These are phyloP conservation scores for Botryotinia convoluta DNA, from an alignment of 2,329 filamentous ascomycete species.

Conservation along the genomic window DNA sequence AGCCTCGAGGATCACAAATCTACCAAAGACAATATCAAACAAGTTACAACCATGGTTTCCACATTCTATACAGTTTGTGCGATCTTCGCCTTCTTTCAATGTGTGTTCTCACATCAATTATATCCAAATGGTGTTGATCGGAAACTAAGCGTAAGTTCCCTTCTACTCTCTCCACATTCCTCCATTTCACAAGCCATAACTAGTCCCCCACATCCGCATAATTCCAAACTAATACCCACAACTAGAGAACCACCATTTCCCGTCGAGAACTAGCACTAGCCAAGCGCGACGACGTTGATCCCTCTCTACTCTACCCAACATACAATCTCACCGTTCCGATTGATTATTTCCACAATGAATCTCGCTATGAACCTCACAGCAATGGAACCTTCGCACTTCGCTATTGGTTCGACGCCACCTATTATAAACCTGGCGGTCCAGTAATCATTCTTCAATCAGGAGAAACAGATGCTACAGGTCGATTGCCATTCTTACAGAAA, in stretches of 20 bases:
- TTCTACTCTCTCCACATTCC: neutral
- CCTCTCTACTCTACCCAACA: slow-evolving; percentile 34
- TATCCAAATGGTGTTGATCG: neutral
- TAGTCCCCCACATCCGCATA: neutral
- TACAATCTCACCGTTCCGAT: slow-evolving; percentile 46
- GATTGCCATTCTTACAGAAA: slow-evolving; percentile 71
- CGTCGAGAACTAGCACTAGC: slow-evolving; percentile 11
- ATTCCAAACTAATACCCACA: neutral
- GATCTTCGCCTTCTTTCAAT: neutral
- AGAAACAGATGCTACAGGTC: slow-evolving; percentile 61
- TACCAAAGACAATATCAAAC: neutral
- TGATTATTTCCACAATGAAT: slow-evolving; percentile 82
- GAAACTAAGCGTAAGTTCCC: slow-evolving; percentile 9
- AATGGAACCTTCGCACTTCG: slow-evolving; percentile 65
- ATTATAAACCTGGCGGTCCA: slow-evolving; percentile 75
- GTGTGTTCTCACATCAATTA: neutral
- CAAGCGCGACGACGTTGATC: slow-evolving; percentile 29
- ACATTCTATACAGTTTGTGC: slow-evolving; percentile 3
- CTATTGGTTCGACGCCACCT: slow-evolving; percentile 78
- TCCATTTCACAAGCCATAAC: too few species aligned
- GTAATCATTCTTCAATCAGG: slow-evolving; percentile 75
- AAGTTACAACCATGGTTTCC: neutral
- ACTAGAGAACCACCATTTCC: slow-evolving; percentile 31
- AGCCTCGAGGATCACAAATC: neutral
- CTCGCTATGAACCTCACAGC: slow-evolving; percentile 72